Conservation (phyloP, 225 moss, liverwort and hornwort genomes). For the Pseudisothecium myosuroides region DNA sequence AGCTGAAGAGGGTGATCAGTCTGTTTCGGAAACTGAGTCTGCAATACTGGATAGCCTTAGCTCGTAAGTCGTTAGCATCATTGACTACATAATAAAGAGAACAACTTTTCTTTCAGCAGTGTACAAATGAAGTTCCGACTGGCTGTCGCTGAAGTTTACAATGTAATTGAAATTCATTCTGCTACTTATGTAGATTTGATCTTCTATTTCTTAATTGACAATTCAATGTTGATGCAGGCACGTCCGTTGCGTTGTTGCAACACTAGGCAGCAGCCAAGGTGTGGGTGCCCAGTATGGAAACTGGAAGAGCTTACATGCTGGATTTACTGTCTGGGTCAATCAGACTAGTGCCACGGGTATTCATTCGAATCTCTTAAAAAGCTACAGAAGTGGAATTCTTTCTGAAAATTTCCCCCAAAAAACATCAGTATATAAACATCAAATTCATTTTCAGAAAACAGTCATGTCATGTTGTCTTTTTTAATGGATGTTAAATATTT, state of each 20-base stretch:
- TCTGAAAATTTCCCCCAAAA: not conserved
- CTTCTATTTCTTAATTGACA: not conserved
- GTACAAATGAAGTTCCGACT: not conserved
- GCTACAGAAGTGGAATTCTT: not conserved
- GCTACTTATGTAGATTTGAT: not conserved
- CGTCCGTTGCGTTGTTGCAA: conserved; percentile 82
- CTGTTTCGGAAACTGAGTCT: conserved; percentile 60
- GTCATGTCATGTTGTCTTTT: not conserved
- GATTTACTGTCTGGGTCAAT: conserved; percentile 86
- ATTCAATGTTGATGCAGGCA: conserved; percentile 38
- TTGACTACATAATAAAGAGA: not conserved
- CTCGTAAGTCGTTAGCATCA: conserved; percentile 43
- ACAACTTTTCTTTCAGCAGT: not conserved
- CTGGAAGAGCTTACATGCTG: conserved; percentile 84
- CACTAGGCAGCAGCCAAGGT: conserved; percentile 59
- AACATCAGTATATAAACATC: not conserved
- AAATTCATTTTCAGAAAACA: not conserved
- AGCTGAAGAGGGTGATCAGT: conserved; percentile 45
- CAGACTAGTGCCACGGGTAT: conserved; percentile 67
- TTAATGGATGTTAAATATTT: not conserved
- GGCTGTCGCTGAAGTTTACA: not conserved
- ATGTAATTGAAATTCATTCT: not conserved
- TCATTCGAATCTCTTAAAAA: not conserved
- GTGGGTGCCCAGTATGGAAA: conserved; percentile 48
- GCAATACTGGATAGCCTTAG: conserved; percentile 65